phyloP scores from a whole-genome alignment of 306 rosid species.

The peach (Prunus persica) region DNA sequence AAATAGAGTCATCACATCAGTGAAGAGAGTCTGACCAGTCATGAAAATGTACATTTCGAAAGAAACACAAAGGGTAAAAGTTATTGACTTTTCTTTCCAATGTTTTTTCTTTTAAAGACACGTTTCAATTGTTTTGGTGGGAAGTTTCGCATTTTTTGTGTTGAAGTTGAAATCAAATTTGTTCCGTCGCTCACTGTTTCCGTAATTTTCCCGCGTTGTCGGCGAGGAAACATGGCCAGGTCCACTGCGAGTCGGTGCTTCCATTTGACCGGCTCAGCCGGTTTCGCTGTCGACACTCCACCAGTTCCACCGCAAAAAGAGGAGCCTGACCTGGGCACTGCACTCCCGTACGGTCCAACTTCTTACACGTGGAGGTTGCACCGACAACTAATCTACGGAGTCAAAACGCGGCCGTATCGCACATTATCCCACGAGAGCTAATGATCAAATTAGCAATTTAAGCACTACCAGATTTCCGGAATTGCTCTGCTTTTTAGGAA shows the following conservation, averaged over 20 bases:
- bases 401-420: background rate
- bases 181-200: background rate
- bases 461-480: conserved; percentile 1
- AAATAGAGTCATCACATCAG: too few relatives aligned
- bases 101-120: too few relatives aligned
- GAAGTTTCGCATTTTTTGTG: background rate
- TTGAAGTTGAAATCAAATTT: background rate
- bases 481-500: conserved; percentile 6
- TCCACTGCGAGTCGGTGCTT: conserved; percentile 25
- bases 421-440: background rate
- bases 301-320: conserved; percentile 15
- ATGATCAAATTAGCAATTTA: background rate
- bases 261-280: conserved; percentile 11
- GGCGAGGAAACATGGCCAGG: conserved; percentile 26
- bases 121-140: too few relatives aligned
- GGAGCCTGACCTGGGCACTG: background rate
- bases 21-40: background rate
- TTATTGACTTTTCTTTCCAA: too few relatives aligned
- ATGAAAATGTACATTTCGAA: background rate
- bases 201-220: conserved; percentile 7
- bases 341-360: background rate
- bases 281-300: background rate
- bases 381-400: conserved; percentile 12
- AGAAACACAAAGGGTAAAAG: background rate
- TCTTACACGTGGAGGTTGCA: conserved; percentile 13